Evolutionary conservation across 2,329 filamentous ascomycete genomes (phyloP), one percentile per base, ranked within the genome.

Genomic region (Fusarium keratoplasticum): DNA sequence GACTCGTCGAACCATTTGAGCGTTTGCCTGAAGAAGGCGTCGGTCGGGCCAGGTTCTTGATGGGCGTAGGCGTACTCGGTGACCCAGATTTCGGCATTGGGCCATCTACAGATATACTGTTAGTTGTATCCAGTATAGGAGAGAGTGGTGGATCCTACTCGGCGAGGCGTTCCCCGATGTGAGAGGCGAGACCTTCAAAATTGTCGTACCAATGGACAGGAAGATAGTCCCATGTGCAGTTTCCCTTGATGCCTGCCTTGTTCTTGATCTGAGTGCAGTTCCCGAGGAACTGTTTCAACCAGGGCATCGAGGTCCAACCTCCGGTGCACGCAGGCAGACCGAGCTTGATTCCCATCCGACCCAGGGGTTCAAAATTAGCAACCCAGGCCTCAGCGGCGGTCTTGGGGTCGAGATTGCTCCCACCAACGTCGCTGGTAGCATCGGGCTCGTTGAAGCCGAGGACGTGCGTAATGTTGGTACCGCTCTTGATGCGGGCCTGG

Each of bases 391-490:
- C 81, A 2, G 94, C 94, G 0, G 94, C 94, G 1, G 83, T 80
- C 10, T 84, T 80, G 0, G 93, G 90, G 2, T 85, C 79, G 25
- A 95, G 83, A 72, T 89, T 84, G 72, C 89, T 92, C 5, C 94
- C 94, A 44, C 92, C 92, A 10, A 84, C 87, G 2, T 79, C 76
- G 2, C 77, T 73, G 3, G 84, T 81, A 18, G 88, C 89, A 78
- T 96, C 93, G 0, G 94, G 94, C 80, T 96, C 94, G 82, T 96
- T 96, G 86, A 95, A 95, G 31, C 86, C 88, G n/a, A 96, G 84
- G 3, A 94, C 89, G 76, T 94, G 89, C 14, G 85, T 87, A 77
- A 95, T 90, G 72, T 92, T 91, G 72, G 84, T 81, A 7, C 87
- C 87, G 42, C 81, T 67, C 11, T 79, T 76, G 64, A 94, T 86